phyloP scores from a whole-genome alignment of 2,329 filamentous ascomycete species.

The Didymella lethalis region DNA sequence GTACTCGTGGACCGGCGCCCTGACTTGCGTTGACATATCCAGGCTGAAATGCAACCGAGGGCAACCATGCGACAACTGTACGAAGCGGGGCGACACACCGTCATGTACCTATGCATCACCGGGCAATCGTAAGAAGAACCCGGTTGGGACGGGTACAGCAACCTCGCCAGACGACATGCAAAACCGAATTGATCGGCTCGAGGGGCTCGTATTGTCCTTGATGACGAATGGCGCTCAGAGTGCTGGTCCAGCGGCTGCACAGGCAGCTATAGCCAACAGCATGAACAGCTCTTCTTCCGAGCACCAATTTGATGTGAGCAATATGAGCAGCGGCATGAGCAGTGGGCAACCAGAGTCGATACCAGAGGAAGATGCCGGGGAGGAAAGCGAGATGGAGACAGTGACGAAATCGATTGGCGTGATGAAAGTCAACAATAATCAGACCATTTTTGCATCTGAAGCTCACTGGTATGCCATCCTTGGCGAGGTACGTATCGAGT shows the following conservation, averaged over 20 bases:
- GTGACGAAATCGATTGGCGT: constrained; percentile 61
- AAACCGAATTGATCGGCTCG: constrained; percentile 93
- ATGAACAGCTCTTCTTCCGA: constrained; percentile 52
- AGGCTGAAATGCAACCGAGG: constrained; percentile 91
- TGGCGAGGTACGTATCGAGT: constrained; percentile 53
- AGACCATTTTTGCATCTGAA: constrained; percentile 59
- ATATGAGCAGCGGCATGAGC: constrained; percentile 64
- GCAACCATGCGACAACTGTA: constrained; percentile 92
- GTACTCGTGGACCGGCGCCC: background rate
- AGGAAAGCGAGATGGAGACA: constrained; percentile 69
- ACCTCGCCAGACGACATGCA: constrained; percentile 93
- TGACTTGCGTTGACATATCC: constrained; percentile 29
- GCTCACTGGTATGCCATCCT: constrained; percentile 63
- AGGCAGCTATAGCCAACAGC: constrained; percentile 63
- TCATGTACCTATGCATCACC: constrained; percentile 84
- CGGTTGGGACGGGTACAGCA: constrained; percentile 62
- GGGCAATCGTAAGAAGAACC: constrained; percentile 74
- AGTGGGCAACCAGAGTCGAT: constrained; percentile 64
- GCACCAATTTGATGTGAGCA: constrained; percentile 59
- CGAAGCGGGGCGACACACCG: constrained; percentile 80
- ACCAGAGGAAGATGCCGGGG: constrained; percentile 60
- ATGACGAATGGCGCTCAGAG: constrained; percentile 86
- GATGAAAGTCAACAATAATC: constrained; percentile 62
- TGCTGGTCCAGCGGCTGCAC: constrained; percentile 66
- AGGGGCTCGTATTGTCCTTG: constrained; percentile 87